phyloP scores from a whole-genome alignment of 2,329 filamentous ascomycete species.

The Bipolaris zeicola region DNA sequence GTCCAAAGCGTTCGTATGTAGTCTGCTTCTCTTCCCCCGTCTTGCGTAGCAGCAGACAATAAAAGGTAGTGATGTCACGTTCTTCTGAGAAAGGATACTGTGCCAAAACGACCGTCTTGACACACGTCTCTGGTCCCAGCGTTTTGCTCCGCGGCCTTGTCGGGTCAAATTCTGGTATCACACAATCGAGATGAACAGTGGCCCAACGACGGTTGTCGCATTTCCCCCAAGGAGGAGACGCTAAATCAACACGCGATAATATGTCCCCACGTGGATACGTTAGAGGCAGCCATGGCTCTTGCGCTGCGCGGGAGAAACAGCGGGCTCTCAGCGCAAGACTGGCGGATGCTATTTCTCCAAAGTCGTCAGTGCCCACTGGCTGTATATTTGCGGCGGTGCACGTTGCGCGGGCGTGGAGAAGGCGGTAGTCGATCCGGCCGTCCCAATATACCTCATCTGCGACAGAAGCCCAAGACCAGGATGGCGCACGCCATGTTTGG shows the following conservation, averaged over 20 bases:
- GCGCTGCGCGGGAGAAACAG: neutral
- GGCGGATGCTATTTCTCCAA: neutral
- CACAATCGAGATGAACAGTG: neutral
- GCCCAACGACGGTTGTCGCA: too few species aligned
- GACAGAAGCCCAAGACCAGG: slow-evolving; percentile 12
- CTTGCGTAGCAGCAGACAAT: neutral
- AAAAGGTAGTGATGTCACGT: neutral
- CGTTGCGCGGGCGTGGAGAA: neutral
- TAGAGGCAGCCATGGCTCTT: neutral
- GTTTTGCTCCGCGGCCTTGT: neutral
- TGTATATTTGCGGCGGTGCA: neutral
- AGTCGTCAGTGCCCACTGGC: neutral
- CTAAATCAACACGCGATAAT: neutral
- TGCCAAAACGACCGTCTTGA: neutral
- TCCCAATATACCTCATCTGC: neutral
- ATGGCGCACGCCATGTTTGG: slow-evolving; percentile 3
- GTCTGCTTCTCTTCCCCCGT: neutral
- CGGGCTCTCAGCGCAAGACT: neutral
- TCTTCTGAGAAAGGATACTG: neutral
- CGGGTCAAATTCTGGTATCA: neutral
- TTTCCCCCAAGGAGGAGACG: too few species aligned
- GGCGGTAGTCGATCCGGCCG: accelerated
- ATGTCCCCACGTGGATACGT: neutral
- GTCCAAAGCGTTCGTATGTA: neutral
- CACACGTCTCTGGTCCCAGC: neutral